Conservation (phyloP, 805 yeast species). For the Jamesozyma spencerorum region DNA sequence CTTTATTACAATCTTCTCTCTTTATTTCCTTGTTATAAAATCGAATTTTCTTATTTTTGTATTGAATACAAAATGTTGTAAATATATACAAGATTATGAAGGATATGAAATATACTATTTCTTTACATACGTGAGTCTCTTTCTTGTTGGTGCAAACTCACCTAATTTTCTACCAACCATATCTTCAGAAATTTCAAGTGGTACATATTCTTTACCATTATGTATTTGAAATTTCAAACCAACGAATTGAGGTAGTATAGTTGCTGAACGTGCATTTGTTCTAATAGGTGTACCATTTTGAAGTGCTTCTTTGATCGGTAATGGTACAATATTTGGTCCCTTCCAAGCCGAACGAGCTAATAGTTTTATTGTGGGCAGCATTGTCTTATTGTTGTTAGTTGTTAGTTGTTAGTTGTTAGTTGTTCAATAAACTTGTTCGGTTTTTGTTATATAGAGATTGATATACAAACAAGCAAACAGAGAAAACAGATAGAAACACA, state of each 20-base stretch:
- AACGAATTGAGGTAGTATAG: slow-evolving; percentile 90
- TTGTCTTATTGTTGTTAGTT: not conserved
- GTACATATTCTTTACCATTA: slow-evolving; percentile 90
- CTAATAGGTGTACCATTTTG: slow-evolving; percentile 77
- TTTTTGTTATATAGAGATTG: too few species aligned
- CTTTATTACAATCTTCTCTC: not conserved
- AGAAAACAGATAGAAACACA: too few species aligned
- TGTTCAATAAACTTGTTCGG: too few species aligned
- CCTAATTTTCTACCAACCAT: slow-evolving; percentile 97
- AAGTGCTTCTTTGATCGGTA: slow-evolving; percentile 83
- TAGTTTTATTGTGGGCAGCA: slow-evolving; percentile 14
- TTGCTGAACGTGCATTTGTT: slow-evolving; percentile 93
- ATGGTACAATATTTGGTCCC: slow-evolving; percentile 88
- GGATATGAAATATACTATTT: slow-evolving; percentile 12
- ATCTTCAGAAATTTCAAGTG: slow-evolving; percentile 77
- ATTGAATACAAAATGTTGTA: not conserved
- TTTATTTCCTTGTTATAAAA: not conserved
- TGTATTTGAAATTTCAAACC: slow-evolving; percentile 92
- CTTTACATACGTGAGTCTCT: slow-evolving; percentile 73
- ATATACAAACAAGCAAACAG: too few species aligned
- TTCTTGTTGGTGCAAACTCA: slow-evolving; percentile 90
- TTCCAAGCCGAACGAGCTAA: slow-evolving; percentile 53
- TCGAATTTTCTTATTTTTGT: too few species aligned
- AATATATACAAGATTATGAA: not conserved
- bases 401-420: too few species aligned